Evolutionary conservation across 2,329 filamentous ascomycete species (phyloP).

Genomic region (Xylariaceae sp.): DNA sequence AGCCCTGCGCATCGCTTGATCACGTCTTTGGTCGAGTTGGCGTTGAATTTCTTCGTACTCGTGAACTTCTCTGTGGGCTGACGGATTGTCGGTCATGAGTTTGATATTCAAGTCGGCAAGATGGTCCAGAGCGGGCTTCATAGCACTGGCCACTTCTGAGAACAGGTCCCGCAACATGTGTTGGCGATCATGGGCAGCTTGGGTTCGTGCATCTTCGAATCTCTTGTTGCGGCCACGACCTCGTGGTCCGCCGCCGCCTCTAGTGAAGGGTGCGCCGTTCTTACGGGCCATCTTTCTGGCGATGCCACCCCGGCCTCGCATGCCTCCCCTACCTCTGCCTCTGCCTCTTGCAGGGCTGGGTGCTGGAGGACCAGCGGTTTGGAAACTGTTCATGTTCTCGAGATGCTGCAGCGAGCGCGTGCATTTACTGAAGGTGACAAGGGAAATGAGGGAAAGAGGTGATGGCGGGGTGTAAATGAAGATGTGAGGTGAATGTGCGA

Average conservation of each 20-base stretch:
- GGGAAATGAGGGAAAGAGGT: slow-evolving; percentile 5
- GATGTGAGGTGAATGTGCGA: neutral
- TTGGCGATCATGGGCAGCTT: slow-evolving; percentile 61
- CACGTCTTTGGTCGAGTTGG: slow-evolving; percentile 48
- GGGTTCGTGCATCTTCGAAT: slow-evolving; percentile 52
- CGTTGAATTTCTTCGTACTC: slow-evolving; percentile 52
- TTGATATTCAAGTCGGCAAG: slow-evolving; percentile 60
- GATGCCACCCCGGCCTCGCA: slow-evolving; percentile 21
- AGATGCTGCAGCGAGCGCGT: too few species aligned
- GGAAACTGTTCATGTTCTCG: slow-evolving; percentile 27
- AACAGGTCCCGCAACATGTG: slow-evolving; percentile 65
- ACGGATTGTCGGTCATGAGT: slow-evolving; percentile 52
- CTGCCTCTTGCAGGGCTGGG: slow-evolving; percentile 33
- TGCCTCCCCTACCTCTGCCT: slow-evolving; percentile 25
- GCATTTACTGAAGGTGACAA: slow-evolving; percentile 18
- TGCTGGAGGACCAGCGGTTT: slow-evolving; percentile 28
- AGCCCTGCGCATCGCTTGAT: slow-evolving; percentile 25
- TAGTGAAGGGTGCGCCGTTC: slow-evolving; percentile 20
- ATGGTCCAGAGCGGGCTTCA: slow-evolving; percentile 65
- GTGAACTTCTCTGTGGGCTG: slow-evolving; percentile 50
- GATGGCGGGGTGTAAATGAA: neutral
- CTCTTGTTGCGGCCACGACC: slow-evolving; percentile 52
- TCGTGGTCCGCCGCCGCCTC: slow-evolving; percentile 32
- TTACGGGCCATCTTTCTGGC: slow-evolving; percentile 26
- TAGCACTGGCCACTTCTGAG: slow-evolving; percentile 57